phyloP scores from a whole-genome alignment of 495 filamentous ascomycete species.

The Pyronema domesticum region DNA sequence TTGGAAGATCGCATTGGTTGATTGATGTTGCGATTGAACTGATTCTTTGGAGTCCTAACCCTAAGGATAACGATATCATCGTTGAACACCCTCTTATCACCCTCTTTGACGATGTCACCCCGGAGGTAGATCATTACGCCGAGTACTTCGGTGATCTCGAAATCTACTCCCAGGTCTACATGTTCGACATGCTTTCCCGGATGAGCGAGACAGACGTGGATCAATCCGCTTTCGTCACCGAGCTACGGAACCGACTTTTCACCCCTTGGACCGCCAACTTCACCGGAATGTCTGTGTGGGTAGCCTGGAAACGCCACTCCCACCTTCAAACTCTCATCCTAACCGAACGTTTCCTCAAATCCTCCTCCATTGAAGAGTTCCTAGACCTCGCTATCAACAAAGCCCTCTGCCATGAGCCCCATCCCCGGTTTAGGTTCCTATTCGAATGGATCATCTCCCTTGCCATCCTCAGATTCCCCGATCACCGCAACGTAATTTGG shows the following conservation, averaged over 20 bases:
- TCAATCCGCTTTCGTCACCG: slow-evolving; percentile 12
- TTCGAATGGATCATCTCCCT: slow-evolving; percentile 30
- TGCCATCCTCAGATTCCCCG: slow-evolving; percentile 21
- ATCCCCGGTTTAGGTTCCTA: slow-evolving; percentile 30
- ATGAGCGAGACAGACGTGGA: slow-evolving; percentile 12
- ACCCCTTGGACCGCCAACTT: slow-evolving; percentile 28
- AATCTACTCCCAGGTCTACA: slow-evolving; percentile 27
- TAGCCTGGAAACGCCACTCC: slow-evolving; percentile 27
- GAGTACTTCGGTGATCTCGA: slow-evolving; percentile 28
- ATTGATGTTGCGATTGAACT: slow-evolving; percentile 13
- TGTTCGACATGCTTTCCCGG: slow-evolving; percentile 30
- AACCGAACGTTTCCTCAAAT: slow-evolving; percentile 20
- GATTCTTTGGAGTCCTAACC: slow-evolving; percentile 8
- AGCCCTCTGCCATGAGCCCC: slow-evolving; percentile 27
- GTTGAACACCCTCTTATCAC: slow-evolving; percentile 13
- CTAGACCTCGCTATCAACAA: slow-evolving; percentile 10
- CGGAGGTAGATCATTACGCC: slow-evolving; percentile 19
- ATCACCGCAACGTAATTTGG: slow-evolving; percentile 15
- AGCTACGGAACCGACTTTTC: slow-evolving; percentile 25
- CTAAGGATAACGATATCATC: slow-evolving; percentile 15
- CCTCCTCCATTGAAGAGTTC: slow-evolving; percentile 13
- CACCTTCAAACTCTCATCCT: slow-evolving; percentile 29
- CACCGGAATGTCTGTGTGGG: slow-evolving; percentile 26
- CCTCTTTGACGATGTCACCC: slow-evolving; percentile 14
- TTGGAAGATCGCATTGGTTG: slow-evolving; percentile 11